Conservation (phyloP, 164 flowering plant genomes). For the Annona cherimola region DNA sequence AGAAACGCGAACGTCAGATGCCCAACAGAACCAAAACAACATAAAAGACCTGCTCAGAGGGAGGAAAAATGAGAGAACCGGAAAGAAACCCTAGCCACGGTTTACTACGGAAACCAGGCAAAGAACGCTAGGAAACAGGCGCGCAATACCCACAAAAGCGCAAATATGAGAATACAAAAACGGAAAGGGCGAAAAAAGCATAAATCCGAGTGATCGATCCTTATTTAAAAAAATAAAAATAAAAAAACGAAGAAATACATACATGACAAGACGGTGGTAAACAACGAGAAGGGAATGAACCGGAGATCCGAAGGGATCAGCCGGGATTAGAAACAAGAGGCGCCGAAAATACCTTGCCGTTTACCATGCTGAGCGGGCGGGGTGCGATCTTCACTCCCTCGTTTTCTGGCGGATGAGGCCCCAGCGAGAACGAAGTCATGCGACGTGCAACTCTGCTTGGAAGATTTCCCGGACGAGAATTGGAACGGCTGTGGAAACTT, state of each 20-base stretch:
- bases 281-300: neutral
- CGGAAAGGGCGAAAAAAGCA: too few species aligned
- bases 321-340: neutral
- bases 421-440: conserved; percentile 32
- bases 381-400: conserved; percentile 19
- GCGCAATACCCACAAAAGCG: neutral
- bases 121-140: neutral
- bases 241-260: neutral
- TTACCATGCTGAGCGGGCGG: conserved; percentile 23
- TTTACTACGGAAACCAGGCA: neutral
- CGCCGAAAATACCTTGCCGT: conserved; percentile 23
- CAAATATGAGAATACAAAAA: neutral
- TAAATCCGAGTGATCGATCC: too few species aligned
- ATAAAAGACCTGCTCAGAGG: conserved; percentile 5
- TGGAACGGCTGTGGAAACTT: too few species aligned
- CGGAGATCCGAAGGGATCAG: too few species aligned
- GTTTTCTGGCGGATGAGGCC: conserved; percentile 21
- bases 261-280: neutral
- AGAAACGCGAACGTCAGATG: neutral
- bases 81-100: neutral
- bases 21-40: neutral
- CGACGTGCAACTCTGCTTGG: conserved; percentile 13
- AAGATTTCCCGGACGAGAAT: too few species aligned
- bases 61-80: neutral
- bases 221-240: neutral